A percentile compares a stretch with the other conserved stretches of the same genome.
Conservation (phyloP, 163 green algal genomes). For the Scenedesmus sp. region DNA sequence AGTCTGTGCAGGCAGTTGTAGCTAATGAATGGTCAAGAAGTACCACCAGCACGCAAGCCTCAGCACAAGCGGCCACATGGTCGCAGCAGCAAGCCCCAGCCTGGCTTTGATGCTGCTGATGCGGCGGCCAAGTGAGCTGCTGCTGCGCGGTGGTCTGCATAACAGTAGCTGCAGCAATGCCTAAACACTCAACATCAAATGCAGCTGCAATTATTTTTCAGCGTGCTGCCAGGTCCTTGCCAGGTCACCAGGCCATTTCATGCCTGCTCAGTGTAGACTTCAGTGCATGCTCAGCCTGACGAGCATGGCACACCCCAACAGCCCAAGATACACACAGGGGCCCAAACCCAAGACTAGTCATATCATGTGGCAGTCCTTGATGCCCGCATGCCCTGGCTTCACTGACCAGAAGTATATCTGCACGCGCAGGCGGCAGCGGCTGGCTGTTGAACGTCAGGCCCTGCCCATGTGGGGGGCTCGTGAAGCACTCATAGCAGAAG, state of each 20-base stretch:
- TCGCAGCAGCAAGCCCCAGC: not conserved
- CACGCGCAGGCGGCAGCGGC: slow-evolving; percentile 53
- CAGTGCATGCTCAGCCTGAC: not conserved
- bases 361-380: not conserved
- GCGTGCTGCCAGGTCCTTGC: no score
- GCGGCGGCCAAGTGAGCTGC: not conserved
- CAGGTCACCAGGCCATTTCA: not conserved
- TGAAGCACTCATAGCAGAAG: slow-evolving; percentile 59
- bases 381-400: not conserved
- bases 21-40: not conserved
- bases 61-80: not conserved
- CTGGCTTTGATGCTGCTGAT: slow-evolving; percentile 8
- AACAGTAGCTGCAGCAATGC: not conserved
- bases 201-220: not conserved
- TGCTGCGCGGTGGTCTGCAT: not conserved
- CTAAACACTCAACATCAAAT: not conserved
- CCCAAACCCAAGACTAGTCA: not conserved
- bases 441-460: slow-evolving; percentile 56
- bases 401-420: not conserved
- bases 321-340: not conserved
- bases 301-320: not conserved
- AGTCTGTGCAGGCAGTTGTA: not conserved
- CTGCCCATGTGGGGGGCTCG: slow-evolving; percentile 68
- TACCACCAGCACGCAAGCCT: not conserved
- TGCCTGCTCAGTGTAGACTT: not conserved